phyloP scores from a whole-genome alignment of 768 basidiomycete genomes.

The Porpolomopsis calyptriformis region DNA sequence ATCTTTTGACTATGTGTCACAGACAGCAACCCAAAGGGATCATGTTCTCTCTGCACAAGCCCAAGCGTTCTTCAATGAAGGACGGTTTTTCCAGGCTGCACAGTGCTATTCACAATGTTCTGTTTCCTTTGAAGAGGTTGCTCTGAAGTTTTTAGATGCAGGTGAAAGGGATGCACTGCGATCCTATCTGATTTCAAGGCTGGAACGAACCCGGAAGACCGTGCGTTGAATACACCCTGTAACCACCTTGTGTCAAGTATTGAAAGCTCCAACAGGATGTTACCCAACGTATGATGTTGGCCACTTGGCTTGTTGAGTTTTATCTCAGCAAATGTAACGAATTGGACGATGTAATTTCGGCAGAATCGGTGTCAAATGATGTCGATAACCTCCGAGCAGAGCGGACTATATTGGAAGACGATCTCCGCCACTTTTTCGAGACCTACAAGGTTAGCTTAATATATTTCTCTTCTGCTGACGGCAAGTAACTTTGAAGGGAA shows the following conservation, averaged over 20 bases:
- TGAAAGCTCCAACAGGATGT: slow-evolving; percentile 46
- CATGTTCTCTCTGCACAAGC: slow-evolving; percentile 77
- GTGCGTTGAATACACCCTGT: slow-evolving; percentile 33
- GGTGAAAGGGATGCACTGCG: slow-evolving; percentile 85
- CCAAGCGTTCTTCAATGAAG: slow-evolving; percentile 63
- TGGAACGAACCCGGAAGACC: slow-evolving; percentile 76
- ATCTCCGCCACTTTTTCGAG: slow-evolving; percentile 83
- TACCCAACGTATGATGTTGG: slow-evolving; percentile 93
- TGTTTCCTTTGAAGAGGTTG: slow-evolving; percentile 82
- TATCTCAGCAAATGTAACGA: slow-evolving; percentile 96
- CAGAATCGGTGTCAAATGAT: slow-evolving; percentile 71
- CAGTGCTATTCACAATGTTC: slow-evolving; percentile 88
- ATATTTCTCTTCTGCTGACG: background rate
- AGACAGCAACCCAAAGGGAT: slow-evolving; percentile 87
- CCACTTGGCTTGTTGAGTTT: slow-evolving; percentile 97
- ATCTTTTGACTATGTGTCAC: slow-evolving; percentile 5
- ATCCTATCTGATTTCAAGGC: slow-evolving; percentile 77
- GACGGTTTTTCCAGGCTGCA: slow-evolving; percentile 83
- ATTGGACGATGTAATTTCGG: slow-evolving; percentile 86
- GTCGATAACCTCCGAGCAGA: slow-evolving; percentile 79
- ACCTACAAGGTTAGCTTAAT: slow-evolving; percentile 73
- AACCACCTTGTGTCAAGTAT: no score
- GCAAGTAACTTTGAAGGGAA: slow-evolving; percentile 19
- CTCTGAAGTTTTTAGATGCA: slow-evolving; percentile 80
- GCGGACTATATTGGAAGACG: slow-evolving; percentile 78